Percentiles rank a stretch among this genome's conserved stretches.
Evolutionary conservation across 1,139 yeast species (phyloP).

Genomic region (Saccharomyces hybrid): DNA sequence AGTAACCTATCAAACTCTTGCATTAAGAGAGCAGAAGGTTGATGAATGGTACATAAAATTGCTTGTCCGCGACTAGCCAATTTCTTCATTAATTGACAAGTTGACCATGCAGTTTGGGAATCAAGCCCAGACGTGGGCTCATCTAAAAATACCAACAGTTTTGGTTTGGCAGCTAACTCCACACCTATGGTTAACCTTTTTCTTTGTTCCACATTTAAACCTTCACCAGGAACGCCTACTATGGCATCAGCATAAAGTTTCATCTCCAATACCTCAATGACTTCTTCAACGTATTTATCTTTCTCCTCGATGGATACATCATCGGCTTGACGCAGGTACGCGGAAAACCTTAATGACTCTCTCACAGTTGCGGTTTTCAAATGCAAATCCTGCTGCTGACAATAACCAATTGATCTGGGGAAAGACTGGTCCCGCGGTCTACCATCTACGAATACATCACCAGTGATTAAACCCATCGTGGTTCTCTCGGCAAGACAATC

Average conservation of each 20-base stretch:
- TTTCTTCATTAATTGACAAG: conserved; percentile 38
- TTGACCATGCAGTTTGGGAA: conserved; percentile 48
- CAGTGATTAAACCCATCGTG: conserved; percentile 47
- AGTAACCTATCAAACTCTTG: conserved; percentile 68
- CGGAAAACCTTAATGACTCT: conserved; percentile 48
- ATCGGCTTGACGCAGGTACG: conserved; percentile 44
- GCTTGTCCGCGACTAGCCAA: conserved; percentile 46
- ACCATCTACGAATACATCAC: conserved; percentile 52
- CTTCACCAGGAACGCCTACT: conserved; percentile 47
- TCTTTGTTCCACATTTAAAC: conserved; percentile 55
- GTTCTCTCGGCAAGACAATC: conserved; percentile 48
- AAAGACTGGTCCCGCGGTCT: conserved; percentile 41
- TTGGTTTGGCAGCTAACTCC: conserved; percentile 46
- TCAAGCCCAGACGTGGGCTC: conserved; percentile 50
- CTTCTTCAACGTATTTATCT: conserved; percentile 43
- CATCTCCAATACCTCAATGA: conserved; percentile 45
- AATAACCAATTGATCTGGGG: conserved; percentile 51
- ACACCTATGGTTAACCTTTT: conserved; percentile 53
- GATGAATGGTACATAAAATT: conserved; percentile 49
- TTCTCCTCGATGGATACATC: conserved; percentile 41
- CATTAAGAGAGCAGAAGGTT: conserved; percentile 64
- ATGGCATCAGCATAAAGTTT: conserved; percentile 47
- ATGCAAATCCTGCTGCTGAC: conserved; percentile 54
- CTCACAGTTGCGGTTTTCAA: conserved; percentile 47
- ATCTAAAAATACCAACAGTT: conserved; percentile 41